Conservation (phyloP, 345 rosid species). For the Sapria himalayana region DNA sequence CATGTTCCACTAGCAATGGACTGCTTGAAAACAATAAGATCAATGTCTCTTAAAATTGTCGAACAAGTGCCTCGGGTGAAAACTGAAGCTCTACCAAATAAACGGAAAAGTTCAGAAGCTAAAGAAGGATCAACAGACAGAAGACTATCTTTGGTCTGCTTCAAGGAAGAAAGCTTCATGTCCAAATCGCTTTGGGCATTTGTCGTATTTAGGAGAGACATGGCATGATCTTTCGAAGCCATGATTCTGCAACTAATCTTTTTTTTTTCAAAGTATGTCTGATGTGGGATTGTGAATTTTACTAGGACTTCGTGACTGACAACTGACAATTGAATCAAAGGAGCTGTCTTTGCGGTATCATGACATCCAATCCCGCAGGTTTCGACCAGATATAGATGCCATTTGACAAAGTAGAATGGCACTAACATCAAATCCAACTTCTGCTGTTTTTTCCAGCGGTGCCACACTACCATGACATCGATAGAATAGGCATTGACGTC, state of each 20-base stretch:
- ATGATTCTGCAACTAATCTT: not conserved
- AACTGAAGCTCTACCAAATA: constrained; percentile 56
- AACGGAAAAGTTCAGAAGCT: constrained; percentile 61
- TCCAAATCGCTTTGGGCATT: constrained; percentile 65
- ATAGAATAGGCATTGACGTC: too few species aligned
- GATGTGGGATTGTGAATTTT: too few species aligned
- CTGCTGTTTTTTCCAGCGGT: not conserved
- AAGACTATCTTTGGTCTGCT: constrained; percentile 55
- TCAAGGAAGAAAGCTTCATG: constrained; percentile 72
- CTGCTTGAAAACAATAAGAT: constrained; percentile 34
- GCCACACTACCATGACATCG: too few species aligned
- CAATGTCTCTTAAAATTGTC: constrained; percentile 42
- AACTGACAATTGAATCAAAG: too few species aligned
- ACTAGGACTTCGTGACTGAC: too few species aligned
- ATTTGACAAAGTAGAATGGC: too few species aligned
- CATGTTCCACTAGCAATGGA: constrained; percentile 43
- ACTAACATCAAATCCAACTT: not conserved
- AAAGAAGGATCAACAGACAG: constrained; percentile 40
- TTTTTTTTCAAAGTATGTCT: too few species aligned
- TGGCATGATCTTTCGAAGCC: constrained; percentile 45
- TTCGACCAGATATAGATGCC: not conserved
- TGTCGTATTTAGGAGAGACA: constrained; percentile 68
- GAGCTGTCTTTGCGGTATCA: too few species aligned
- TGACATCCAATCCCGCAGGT: too few species aligned
- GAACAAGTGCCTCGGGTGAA: constrained; percentile 56